Evolutionary conservation across 108 stramenopile species (phyloP).

Genomic region (Cyclotella kingstonii): DNA sequence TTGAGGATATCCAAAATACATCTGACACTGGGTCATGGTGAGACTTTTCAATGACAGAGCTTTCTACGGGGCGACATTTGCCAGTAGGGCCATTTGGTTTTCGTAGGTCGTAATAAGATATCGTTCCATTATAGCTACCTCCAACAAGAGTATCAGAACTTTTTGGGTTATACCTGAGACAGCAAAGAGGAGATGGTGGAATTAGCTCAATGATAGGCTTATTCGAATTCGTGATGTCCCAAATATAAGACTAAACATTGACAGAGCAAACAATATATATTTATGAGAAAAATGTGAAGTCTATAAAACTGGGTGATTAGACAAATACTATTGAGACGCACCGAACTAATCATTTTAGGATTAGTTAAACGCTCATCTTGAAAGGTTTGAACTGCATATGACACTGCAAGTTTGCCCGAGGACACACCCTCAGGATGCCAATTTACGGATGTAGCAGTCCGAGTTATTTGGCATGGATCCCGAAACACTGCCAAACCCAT

Average conservation of each 20-base stretch:
- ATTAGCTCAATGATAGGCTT: conserved; percentile 77
- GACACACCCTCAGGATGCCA: conserved; percentile 88
- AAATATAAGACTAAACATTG: conserved; percentile 69
- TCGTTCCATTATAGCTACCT: conserved; percentile 87
- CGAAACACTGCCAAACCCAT: conserved; percentile 91
- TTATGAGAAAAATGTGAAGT: not conserved
- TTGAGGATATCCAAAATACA: conserved; percentile 85
- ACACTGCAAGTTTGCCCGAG: conserved; percentile 73
- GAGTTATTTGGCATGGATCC: conserved; percentile 68
- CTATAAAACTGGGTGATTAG: conserved; percentile 3
- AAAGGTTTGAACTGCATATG: conserved; percentile 79
- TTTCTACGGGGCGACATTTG: conserved; percentile 61
- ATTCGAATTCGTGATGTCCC: conserved; percentile 89
- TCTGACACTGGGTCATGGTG: conserved; percentile 92
- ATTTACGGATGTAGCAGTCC: conserved; percentile 81
- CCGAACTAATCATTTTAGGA: conserved; percentile 50
- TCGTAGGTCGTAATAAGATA: conserved; percentile 81
- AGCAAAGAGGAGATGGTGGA: conserved; percentile 78
- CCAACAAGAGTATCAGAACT: conserved; percentile 71
- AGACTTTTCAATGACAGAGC: conserved; percentile 76
- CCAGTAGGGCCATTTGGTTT: conserved; percentile 52
- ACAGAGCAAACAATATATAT: not conserved
- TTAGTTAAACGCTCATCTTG: conserved; percentile 71
- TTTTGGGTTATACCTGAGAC: conserved; percentile 87
- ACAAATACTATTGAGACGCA: conserved; percentile 5